Evolutionary conservation across 768 basidiomycete genomes (phyloP), one percentile per base, ranked within the genome.

Genomic region (Leucogyrophana mollusca): DNA sequence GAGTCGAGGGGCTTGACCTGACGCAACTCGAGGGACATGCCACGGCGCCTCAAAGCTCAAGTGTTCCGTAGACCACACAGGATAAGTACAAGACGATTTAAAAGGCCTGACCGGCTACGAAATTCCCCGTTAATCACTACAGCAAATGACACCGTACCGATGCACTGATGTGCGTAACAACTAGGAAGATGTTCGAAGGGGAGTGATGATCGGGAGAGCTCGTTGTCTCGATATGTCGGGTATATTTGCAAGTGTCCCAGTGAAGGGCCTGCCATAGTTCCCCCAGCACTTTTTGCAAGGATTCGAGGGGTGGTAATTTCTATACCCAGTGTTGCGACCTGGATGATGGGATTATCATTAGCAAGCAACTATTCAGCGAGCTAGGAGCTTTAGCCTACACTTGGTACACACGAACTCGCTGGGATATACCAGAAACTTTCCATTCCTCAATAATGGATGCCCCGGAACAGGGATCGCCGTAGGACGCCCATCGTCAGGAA

Each of bases 401-500:
- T 83, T 87, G 3, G 64, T 55, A 53, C 86, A 89, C 32, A 70
- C 63, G 53, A 75, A 73, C 0, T 74, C 73, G 20, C 62, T 62
- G 0, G 85, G 86, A 57, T 86, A 88, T 0, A 86, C 79, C 14
- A 89, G 69, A n/a, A 83, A 58, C 51, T 73, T 73, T 3, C 82
- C 82, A 40, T 78, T 67, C 24, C 67, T 67, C 44, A 88, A 61
- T 3, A 87, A 66, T 0, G 83, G 80, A 54, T 77, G 82, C 0
- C 86, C 86, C 0, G 79, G 72, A 0, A 69, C 68, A 4, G 85
- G 83, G 9, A 57, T 66, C 2, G 61, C 69, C 2, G 85, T 88
- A 1, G 87, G 87, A 4, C 70, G 67, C 1, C 74, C 73, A 52
- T 82, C 79, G 47, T 76, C 70, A 4, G 64, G 58, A 23, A 38